Conservation (phyloP, 768 basidiomycete genomes). For the Pleurotus tuoliensis region DNA sequence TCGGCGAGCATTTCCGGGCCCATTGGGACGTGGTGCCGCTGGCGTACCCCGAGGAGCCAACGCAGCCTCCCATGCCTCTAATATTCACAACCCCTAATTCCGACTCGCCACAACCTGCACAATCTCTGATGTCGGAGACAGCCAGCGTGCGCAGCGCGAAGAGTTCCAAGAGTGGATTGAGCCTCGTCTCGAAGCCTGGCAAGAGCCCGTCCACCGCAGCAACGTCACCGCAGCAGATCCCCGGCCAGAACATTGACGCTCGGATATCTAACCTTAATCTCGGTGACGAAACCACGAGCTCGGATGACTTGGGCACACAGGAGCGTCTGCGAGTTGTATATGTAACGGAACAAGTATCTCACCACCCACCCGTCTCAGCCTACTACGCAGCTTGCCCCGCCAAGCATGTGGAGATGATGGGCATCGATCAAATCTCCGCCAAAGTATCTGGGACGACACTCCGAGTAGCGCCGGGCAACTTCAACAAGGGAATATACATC, state of each 20-base stretch:
- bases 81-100: conserved; percentile 26
- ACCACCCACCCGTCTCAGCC: conserved; percentile 93
- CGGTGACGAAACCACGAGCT: conserved; percentile 22
- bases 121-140: conserved; percentile 38
- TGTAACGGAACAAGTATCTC: conserved; percentile 92
- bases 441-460: conserved; percentile 87
- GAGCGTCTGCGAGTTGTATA: conserved; percentile 57
- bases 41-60: conserved; percentile 43
- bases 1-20: conserved; percentile 85
- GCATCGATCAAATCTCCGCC: conserved; percentile 92
- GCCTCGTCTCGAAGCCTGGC: conserved; percentile 45
- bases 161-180: conserved; percentile 62
- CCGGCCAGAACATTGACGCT: conserved; percentile 43
- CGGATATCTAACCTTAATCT: conserved; percentile 63
- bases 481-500: conserved; percentile 88
- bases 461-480: conserved; percentile 76
- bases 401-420: conserved; percentile 65
- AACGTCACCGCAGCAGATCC: conserved; percentile 43
- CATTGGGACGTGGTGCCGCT: conserved; percentile 81
- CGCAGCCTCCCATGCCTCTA: conserved; percentile 41
- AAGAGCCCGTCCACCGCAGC: conserved; percentile 54
- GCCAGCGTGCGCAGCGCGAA: conserved; percentile 55
- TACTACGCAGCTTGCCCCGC: conserved; percentile 77
- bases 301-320: conserved; percentile 12
- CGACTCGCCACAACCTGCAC: conserved; percentile 14